Conservation (phyloP, 306 rosid genomes). For the Luffa acutangula region DNA sequence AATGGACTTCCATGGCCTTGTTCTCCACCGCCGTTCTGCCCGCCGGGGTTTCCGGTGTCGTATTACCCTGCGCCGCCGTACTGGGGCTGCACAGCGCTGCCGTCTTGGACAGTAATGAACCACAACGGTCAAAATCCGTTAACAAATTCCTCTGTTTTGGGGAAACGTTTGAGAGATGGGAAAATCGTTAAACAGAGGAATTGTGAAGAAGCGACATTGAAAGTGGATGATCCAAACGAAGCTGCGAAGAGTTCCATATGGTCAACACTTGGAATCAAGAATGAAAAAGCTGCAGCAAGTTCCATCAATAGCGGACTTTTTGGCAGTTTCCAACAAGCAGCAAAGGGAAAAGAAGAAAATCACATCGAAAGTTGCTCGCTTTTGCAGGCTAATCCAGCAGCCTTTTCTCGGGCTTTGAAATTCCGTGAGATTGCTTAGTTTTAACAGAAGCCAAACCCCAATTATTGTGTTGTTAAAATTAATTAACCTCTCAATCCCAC, state of each 20-base stretch:
- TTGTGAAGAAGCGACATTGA: slow-evolving; percentile 37
- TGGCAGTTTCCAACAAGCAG: slow-evolving; percentile 25
- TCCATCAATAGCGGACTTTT: slow-evolving; percentile 36
- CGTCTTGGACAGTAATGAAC: slow-evolving; percentile 39
- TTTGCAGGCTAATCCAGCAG: slow-evolving; percentile 80
- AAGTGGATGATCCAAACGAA: slow-evolving; percentile 57
- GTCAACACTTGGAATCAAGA: slow-evolving; percentile 56
- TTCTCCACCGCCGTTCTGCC: slow-evolving; percentile 40
- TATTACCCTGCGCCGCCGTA: slow-evolving; percentile 42
- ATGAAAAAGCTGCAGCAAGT: slow-evolving; percentile 25
- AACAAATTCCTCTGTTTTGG: slow-evolving; percentile 27
- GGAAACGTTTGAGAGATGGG: slow-evolving; percentile 71
- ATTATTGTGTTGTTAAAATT: background rate
- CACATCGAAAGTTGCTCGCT: slow-evolving; percentile 33
- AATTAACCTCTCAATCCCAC: background rate
- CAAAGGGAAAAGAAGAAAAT: slow-evolving; percentile 35
- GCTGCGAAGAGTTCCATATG: slow-evolving; percentile 57
- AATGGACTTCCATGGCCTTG: slow-evolving; percentile 45
- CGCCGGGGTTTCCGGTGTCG: slow-evolving; percentile 42
- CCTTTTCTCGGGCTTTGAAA: slow-evolving; percentile 53
- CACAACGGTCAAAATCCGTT: slow-evolving; percentile 30
- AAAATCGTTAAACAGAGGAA: slow-evolving; percentile 18
- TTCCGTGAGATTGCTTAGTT: slow-evolving; percentile 57
- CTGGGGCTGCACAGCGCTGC: slow-evolving; percentile 48
- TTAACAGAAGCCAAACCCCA: background rate